Conservation (phyloP, 139 green algal genomes). For the Picochlorum sp. region DNA sequence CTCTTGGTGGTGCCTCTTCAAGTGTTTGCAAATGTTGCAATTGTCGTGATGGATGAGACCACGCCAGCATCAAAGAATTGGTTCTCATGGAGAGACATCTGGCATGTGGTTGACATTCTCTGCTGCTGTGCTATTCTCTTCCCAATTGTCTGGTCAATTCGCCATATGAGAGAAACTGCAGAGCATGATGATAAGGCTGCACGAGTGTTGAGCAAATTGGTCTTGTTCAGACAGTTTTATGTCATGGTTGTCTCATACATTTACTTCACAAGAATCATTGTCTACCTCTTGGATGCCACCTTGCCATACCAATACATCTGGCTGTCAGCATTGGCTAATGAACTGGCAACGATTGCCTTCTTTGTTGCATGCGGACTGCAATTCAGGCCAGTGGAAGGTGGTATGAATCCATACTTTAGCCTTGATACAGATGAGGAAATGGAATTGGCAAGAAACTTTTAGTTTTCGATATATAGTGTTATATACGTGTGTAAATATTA, state of each 20-base stretch:
- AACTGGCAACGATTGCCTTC: conserved; percentile 83
- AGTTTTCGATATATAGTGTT: neutral
- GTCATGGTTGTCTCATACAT: conserved; percentile 91
- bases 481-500: conserved; percentile 6
- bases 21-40: conserved; percentile 88
- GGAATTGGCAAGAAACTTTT: conserved; percentile 6
- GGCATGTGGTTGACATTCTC: conserved; percentile 94
- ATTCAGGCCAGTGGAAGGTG: conserved; percentile 55
- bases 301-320: conserved; percentile 70
- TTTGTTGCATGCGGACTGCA: conserved; percentile 74
- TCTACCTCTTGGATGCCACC: conserved; percentile 81
- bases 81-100: conserved; percentile 91
- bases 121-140: conserved; percentile 98
- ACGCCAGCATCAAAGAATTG: conserved; percentile 63
- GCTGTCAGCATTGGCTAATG: conserved; percentile 50
- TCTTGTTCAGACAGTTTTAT: conserved; percentile 94
- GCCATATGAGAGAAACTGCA: conserved; percentile 68
- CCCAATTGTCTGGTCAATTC: conserved; percentile 97
- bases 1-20: conserved; percentile 93
- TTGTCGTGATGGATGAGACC: conserved; percentile 83
- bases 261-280: conserved; percentile 98
- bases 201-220: conserved; percentile 68
- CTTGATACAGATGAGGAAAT: conserved; percentile 17
- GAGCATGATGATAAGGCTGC: conserved; percentile 66
- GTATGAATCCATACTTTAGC: conserved; percentile 71